Conservation (phyloP, 768 basidiomycete species). For the Strobilomyces dryophilus region DNA sequence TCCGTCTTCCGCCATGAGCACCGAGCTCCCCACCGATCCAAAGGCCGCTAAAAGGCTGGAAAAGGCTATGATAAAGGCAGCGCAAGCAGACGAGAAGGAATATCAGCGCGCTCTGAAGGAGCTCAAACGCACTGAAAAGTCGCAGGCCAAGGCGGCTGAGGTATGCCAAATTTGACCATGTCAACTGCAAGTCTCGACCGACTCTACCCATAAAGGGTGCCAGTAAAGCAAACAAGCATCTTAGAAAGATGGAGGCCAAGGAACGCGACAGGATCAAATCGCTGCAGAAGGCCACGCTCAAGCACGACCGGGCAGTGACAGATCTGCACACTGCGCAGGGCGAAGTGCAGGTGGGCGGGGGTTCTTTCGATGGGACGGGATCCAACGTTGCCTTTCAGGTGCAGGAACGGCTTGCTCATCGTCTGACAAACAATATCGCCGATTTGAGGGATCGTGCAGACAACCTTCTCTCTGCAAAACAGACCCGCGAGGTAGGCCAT, state of each 20-base stretch:
- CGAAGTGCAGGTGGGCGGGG: constrained; percentile 38
- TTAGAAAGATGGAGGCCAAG: constrained; percentile 45
- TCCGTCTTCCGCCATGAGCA: constrained; percentile 18
- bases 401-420: constrained; percentile 22
- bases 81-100: constrained; percentile 45
- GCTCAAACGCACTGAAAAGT: constrained; percentile 50
- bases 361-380: neutral
- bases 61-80: constrained; percentile 45
- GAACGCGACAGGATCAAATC: constrained; percentile 50
- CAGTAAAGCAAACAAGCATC: constrained; percentile 43
- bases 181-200: neutral
- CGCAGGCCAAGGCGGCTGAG: constrained; percentile 48
- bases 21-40: constrained; percentile 16
- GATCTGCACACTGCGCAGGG: constrained; percentile 40
- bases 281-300: constrained; percentile 49
- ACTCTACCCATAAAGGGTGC: constrained; percentile 29
- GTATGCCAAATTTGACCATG: constrained; percentile 24
- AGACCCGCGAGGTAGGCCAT: constrained; percentile 21
- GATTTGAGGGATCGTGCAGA: constrained; percentile 12
- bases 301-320: constrained; percentile 47
- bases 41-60: constrained; percentile 38
- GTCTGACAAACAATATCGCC: constrained; percentile 16
- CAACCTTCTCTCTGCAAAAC: constrained; percentile 20
- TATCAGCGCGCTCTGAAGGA: constrained; percentile 54
- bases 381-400: constrained; percentile 12